Evolutionary conservation across 257 asterid genomes (phyloP), one percentile per base, ranked within the genome.

Genomic region (Rhazya stricta): DNA sequence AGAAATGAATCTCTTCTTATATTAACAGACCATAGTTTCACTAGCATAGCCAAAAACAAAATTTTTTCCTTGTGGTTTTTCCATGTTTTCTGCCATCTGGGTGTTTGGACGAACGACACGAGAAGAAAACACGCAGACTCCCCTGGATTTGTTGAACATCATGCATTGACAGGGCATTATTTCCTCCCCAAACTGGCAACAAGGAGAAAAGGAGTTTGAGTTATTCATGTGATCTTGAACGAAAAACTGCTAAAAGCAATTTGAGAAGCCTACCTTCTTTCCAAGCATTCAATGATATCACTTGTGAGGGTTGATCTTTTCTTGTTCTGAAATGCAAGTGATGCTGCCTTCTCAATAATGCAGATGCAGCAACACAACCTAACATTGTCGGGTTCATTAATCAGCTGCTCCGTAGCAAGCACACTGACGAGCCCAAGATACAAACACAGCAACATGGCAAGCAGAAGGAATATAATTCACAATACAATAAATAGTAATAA

Each of bases 161-260:
- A 67, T 56, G 51, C 29, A 77, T 74, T 67, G 60, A 77, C 87
- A 0, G 96, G 96, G 79, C 91, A 91, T n/a, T 75, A 91, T 78
- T 62, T 85, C 97, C 82, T 91, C 97, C 91, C 97, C 91, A 91
- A 75, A 79, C 97, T 94, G 93, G 93, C 88, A 81, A 48, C 65
- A 71, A 30, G 43, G 23, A 65, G 50, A 39, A 68, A 68, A 67
- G 27, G 48, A 25, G 41, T 56, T 9, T 6, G 29, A 37, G 7
- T 61, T 45, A 76, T 79, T n/a, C 72, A 74, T 56, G 1, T 42
- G 27, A 21, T 19, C 25, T 37, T 37, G 4, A n/a, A 18, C 6
- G 45, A 19, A 21, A 30, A 71, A n/a, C 30, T 27, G 36, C 34
- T 42, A 27, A 30, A 76, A 23, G 37, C 0, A 69, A 41, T 6